Conservation (phyloP, 2,329 filamentous ascomycete species). For the Fusarium continuum region DNA sequence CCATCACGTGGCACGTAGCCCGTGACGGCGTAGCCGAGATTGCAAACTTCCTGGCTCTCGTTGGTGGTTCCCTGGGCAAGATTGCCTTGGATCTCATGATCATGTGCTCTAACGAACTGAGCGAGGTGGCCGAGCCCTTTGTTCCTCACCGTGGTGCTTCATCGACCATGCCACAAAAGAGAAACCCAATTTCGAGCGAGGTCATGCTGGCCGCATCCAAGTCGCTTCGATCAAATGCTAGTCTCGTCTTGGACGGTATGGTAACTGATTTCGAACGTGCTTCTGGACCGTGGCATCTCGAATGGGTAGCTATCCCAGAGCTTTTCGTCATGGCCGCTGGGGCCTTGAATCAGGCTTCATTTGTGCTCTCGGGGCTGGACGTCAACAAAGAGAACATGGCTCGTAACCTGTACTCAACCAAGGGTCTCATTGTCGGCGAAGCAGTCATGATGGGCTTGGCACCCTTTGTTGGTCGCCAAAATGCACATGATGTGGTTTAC, state of each 20-base stretch:
- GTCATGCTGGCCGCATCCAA: constrained; percentile 65
- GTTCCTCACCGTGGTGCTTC: constrained; percentile 63
- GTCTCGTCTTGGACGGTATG: constrained; percentile 64
- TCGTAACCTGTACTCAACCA: constrained; percentile 59
- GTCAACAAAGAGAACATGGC: constrained; percentile 61
- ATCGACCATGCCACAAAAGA: constrained; percentile 67
- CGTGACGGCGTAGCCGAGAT: constrained; percentile 64
- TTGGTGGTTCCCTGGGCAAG: constrained; percentile 64
- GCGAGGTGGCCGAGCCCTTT: constrained; percentile 61
- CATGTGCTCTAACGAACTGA: constrained; percentile 65
- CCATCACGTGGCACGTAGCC: constrained; percentile 67
- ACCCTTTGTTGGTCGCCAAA: constrained; percentile 59
- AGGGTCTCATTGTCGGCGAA: constrained; percentile 64
- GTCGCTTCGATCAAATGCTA: constrained; percentile 60
- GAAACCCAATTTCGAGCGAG: constrained; percentile 67
- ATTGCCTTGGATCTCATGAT: constrained; percentile 65
- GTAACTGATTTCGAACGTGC: constrained; percentile 66
- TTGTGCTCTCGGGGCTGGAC: constrained; percentile 60
- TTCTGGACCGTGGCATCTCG: constrained; percentile 67
- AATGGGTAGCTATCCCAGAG: constrained; percentile 65
- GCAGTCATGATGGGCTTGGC: constrained; percentile 70
- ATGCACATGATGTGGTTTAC: constrained; percentile 66
- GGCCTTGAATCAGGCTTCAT: constrained; percentile 62
- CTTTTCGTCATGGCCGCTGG: constrained; percentile 63
- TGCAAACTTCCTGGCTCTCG: constrained; percentile 60